Evolutionary conservation across 495 filamentous ascomycete genomes (phyloP), one percentile per base, ranked within the genome.

Genomic region (Barbatosphaeria neglecta): DNA sequence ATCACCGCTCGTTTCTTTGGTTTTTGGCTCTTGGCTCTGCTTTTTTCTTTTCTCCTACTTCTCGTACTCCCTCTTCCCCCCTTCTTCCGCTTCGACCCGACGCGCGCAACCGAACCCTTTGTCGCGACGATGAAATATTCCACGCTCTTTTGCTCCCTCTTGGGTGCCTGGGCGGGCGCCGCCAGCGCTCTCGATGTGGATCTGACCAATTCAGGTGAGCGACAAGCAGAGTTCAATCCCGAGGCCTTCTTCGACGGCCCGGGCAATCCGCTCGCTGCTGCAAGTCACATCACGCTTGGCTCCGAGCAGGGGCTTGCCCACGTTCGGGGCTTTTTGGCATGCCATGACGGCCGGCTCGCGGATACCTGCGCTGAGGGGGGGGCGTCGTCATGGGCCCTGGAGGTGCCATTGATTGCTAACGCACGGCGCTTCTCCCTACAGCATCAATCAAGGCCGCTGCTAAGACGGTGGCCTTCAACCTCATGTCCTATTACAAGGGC

Each of bases 401-500:
- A n/a, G n/a, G n/a, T n/a, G n/a, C n/a, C n/a, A n/a, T n/a, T 37
- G 33, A 16, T 16, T 37, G 33, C 39, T 39, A 31, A 46, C 41
- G n/a, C 41, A 6, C 22, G 3, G n/a, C n/a, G n/a, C n/a, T 20
- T 7, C 19, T n/a, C 37, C 20, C 15, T 1, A 33, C 35, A 82
- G 79, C 53, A 24, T 81, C 80, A 4, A 75, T 86, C 55, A 80
- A 76, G 56, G 51, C 60, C 42, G 78, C 78, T 4, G 81, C 83
- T 23, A 68, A 71, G 27, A 75, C 65, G 4, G 71, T 84, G 40
- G 82, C 82, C 15, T 69, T 74, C 58, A 77, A 79, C 48, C 69
- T 86, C 65, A 78, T 87, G 65, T 64, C 63, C 31, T 76, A 73
- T 51, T 87, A 88, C 60, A 67, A 80, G 46, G 76, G 76, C 41